Evolutionary conservation across 2,329 filamentous ascomycete genomes (phyloP).

Genomic region (Metarhizium brunneum): DNA sequence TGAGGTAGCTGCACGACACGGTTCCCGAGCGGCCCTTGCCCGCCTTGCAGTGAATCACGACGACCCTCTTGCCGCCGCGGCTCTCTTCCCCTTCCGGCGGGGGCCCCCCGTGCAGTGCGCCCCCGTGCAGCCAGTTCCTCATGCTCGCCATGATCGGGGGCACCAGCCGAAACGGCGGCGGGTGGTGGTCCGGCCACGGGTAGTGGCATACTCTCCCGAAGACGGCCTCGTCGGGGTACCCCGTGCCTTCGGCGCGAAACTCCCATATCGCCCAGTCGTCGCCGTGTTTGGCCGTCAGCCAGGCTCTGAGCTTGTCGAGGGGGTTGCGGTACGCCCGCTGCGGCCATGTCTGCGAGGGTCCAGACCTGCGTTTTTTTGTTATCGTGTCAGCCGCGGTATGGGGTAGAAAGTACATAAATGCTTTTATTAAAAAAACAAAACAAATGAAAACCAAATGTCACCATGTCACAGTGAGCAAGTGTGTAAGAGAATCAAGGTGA

Average conservation of each 20-base stretch:
- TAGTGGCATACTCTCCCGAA: constrained; percentile 82
- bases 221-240: constrained; percentile 86
- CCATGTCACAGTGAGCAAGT: too few relatives aligned
- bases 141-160: constrained; percentile 87
- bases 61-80: constrained; percentile 48
- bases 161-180: constrained; percentile 82
- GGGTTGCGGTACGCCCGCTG: constrained; percentile 91
- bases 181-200: constrained; percentile 95
- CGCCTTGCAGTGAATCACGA: constrained; percentile 93
- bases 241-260: constrained; percentile 91
- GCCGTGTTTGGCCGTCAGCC: constrained; percentile 77
- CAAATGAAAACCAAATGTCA: too few relatives aligned
- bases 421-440: too few relatives aligned
- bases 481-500: not conserved
- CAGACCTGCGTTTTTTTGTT: constrained; percentile 52
- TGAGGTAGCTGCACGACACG: constrained; percentile 78
- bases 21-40: constrained; percentile 92
- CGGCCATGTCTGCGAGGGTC: constrained; percentile 81
- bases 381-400: not conserved
- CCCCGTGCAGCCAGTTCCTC: constrained; percentile 70
- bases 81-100: too few relatives aligned
- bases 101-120: constrained; percentile 23
- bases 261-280: constrained; percentile 94
- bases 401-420: too few relatives aligned
- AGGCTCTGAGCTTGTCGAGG: constrained; percentile 75